Percentiles rank a stretch among this genome's conserved stretches.
These are phyloP conservation scores for Suillus weaverae DNA, from an alignment of 768 basidiomycete genomes.

Conservation along the genomic window DNA sequence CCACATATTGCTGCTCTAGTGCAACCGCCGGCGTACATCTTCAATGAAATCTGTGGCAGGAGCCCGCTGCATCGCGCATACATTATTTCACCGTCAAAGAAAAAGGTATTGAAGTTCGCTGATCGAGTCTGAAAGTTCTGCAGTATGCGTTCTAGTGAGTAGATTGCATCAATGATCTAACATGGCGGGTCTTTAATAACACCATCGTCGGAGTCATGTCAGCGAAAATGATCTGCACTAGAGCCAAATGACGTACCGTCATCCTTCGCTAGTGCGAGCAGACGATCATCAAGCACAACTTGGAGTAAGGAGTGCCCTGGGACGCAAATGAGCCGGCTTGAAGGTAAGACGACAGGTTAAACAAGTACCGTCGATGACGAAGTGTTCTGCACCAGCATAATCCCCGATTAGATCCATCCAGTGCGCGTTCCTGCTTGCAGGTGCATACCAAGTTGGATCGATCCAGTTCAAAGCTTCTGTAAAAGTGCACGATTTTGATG, in stretches of 20 bases:
- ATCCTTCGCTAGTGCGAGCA: constrained; percentile 56
- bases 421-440: constrained; percentile 37
- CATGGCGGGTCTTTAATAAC: constrained; percentile 47
- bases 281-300: constrained; percentile 55
- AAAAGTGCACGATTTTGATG: constrained; percentile 13
- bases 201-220: background rate
- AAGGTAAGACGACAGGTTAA: background rate
- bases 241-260: constrained; percentile 35
- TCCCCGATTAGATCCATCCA: constrained; percentile 76
- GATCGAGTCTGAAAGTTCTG: constrained; percentile 48
- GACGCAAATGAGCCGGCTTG: constrained; percentile 4
- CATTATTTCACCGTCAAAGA: constrained; percentile 49
- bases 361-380: constrained; percentile 58
- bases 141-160: constrained; percentile 53
- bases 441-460: constrained; percentile 41
- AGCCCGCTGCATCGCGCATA: background rate
- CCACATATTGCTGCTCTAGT: background rate
- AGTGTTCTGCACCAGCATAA: constrained; percentile 66
- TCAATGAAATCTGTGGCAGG: background rate
- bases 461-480: constrained; percentile 29
- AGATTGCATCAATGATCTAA: constrained; percentile 63
- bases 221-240: background rate
- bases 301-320: constrained; percentile 66
- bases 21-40: background rate
- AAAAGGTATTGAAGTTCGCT: constrained; percentile 62